phyloP scores from a whole-genome alignment of 805 yeast species.

The Candida silvatica region DNA sequence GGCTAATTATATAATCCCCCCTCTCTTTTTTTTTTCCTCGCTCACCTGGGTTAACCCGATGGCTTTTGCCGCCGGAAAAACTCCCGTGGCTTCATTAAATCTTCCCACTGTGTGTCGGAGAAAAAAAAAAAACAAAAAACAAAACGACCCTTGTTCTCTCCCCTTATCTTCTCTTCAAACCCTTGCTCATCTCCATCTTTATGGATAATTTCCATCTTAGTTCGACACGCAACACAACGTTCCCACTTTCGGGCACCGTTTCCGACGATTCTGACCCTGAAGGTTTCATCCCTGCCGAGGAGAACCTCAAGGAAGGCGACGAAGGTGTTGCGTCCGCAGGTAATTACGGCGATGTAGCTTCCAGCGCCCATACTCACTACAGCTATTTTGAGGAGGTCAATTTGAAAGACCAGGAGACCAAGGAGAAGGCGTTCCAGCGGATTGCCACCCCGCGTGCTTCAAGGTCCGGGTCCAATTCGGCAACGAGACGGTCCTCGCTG shows the following conservation, averaged over 20 bases:
- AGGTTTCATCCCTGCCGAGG: background rate
- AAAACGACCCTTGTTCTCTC: no score
- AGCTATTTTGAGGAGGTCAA: slow-evolving; percentile 58
- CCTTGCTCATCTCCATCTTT: background rate
- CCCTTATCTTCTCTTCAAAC: background rate
- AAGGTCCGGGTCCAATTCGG: slow-evolving; percentile 18
- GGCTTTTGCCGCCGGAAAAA: no score
- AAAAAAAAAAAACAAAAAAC: no score
- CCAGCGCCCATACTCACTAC: slow-evolving; percentile 54
- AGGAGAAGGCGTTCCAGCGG: slow-evolving; percentile 48
- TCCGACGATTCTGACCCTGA: background rate
- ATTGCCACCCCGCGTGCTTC: slow-evolving; percentile 24
- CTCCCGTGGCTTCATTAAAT: no score
- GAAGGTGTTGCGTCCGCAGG: no score
- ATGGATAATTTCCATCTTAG: background rate
- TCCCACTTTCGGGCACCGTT: background rate
- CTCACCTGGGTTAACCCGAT: no score
- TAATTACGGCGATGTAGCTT: no score
- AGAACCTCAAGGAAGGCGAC: no score
- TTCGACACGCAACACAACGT: background rate
- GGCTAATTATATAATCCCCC: no score
- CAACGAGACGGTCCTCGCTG: slow-evolving; percentile 26
- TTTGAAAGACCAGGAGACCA: slow-evolving; percentile 61
- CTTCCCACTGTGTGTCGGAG: no score
- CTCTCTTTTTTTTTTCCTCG: background rate